Conservation (phyloP, 2,329 filamentous ascomycete species). For the Penicillium sp. region DNA sequence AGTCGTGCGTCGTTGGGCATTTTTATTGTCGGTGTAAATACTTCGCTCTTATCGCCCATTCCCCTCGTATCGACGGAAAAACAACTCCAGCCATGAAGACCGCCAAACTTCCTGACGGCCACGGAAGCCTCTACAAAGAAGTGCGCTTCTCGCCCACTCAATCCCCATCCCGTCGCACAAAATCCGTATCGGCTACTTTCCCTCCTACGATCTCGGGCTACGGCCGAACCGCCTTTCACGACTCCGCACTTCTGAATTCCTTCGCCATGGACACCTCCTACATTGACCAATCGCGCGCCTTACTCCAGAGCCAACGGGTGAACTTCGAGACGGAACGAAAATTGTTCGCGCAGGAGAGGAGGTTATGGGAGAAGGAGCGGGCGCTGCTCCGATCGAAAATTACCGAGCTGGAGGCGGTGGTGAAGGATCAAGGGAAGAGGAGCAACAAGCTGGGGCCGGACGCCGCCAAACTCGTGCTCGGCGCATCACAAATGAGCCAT, state of each 20-base stretch:
- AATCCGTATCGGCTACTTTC: conserved; percentile 41
- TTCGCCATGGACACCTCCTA: conserved; percentile 37
- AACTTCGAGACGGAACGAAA: conserved; percentile 43
- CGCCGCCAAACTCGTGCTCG: conserved; percentile 15
- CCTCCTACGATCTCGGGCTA: conserved; percentile 31
- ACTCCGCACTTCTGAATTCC: conserved; percentile 15
- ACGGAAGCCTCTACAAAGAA: conserved; percentile 42
- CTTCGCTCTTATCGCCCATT: not conserved
- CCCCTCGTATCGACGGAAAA: conserved; percentile 2
- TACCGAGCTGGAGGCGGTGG: conserved; percentile 39
- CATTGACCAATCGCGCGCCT: conserved; percentile 43
- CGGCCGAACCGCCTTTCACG: conserved; percentile 19
- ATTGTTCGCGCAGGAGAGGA: conserved; percentile 46
- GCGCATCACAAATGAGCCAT: conserved; percentile 12
- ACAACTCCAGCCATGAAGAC: conserved; percentile 26
- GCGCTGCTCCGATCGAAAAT: conserved; percentile 44
- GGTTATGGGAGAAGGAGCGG: conserved; percentile 47
- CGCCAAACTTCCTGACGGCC: conserved; percentile 32
- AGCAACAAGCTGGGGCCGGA: conserved; percentile 5
- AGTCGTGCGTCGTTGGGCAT: conserved; percentile 5
- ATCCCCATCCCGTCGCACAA: conserved; percentile 38
- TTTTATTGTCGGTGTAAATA: not conserved
- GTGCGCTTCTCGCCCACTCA: conserved; percentile 44
- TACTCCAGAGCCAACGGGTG: conserved; percentile 40
- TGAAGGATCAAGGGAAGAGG: conserved; percentile 23